phyloP scores from a whole-genome alignment of 805 yeast genomes.

The Candida suzukii region DNA sequence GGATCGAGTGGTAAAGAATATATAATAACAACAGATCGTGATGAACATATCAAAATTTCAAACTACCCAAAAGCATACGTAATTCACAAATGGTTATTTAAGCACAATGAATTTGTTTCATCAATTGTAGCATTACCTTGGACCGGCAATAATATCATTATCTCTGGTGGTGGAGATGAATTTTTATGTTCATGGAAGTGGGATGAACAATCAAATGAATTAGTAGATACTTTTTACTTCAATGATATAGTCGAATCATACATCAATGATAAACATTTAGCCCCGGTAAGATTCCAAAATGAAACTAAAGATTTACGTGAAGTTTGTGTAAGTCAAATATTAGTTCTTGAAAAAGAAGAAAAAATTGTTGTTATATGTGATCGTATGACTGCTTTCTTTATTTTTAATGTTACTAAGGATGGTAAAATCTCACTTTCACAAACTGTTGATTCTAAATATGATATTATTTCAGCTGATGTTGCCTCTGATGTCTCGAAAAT shows the following conservation, averaged over 20 bases:
- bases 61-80: slow-evolving; percentile 72
- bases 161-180: slow-evolving; percentile 92
- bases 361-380: slow-evolving; percentile 40
- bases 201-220: slow-evolving; percentile 36
- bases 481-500: slow-evolving; percentile 15
- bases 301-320: slow-evolving; percentile 42
- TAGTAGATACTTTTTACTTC: slow-evolving; percentile 33
- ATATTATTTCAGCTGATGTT: slow-evolving; percentile 18
- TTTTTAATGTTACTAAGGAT: slow-evolving; percentile 25
- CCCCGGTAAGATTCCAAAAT: slow-evolving; percentile 58
- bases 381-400: slow-evolving; percentile 35
- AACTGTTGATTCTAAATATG: slow-evolving; percentile 20
- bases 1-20: slow-evolving; percentile 38
- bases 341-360: slow-evolving; percentile 21
- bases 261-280: slow-evolving; percentile 51
- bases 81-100: slow-evolving; percentile 78
- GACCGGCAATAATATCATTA: slow-evolving; percentile 37
- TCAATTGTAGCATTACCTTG: slow-evolving; percentile 49
- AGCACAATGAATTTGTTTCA: slow-evolving; percentile 80
- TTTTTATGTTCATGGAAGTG: slow-evolving; percentile 74
- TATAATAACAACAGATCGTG: slow-evolving; percentile 82
- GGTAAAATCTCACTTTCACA: slow-evolving; percentile 26
- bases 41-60: slow-evolving; percentile 88
- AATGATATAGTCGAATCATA: slow-evolving; percentile 31
- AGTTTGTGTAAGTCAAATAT: slow-evolving; percentile 35